Evolutionary conservation across 805 yeast genomes (phyloP).

Genomic region (Candida khao-thaluensis): DNA sequence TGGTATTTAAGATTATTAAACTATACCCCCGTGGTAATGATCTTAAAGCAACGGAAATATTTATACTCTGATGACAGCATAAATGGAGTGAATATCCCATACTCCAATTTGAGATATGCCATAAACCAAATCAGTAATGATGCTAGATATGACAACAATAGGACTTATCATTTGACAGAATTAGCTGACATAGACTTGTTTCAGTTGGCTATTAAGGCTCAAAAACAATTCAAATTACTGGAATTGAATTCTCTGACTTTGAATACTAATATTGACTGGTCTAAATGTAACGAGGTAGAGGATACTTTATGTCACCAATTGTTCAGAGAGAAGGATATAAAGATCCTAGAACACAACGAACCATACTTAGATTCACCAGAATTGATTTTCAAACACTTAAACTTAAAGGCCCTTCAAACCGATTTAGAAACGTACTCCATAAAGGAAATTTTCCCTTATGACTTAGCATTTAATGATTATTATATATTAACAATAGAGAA

Average conservation of each 20-base stretch:
- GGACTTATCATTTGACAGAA: slow-evolving; percentile 35
- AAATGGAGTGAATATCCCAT: slow-evolving; percentile 23
- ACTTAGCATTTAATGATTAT: slow-evolving; percentile 26
- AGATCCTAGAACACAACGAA: slow-evolving; percentile 8
- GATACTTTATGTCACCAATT: slow-evolving; percentile 17
- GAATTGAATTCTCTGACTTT: slow-evolving; percentile 3
- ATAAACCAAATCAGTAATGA: slow-evolving; percentile 12
- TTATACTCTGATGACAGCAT: slow-evolving; percentile 28
- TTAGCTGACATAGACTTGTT: slow-evolving; percentile 30
- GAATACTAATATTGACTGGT: slow-evolving; percentile 9
- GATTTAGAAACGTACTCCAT: slow-evolving; percentile 10
- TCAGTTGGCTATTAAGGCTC: slow-evolving; percentile 20
- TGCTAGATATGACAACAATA: neutral
- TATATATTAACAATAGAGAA: slow-evolving; percentile 32
- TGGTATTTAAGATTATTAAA: slow-evolving; percentile 31
- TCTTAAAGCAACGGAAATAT: slow-evolving; percentile 27
- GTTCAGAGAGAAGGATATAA: slow-evolving; percentile 4
- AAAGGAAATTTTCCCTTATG: slow-evolving; percentile 27
- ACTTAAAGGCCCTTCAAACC: neutral
- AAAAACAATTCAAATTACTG: neutral
- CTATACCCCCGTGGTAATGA: slow-evolving; percentile 29
- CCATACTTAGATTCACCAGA: neutral
- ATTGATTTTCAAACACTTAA: neutral
- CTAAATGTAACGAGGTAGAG: slow-evolving; percentile 1
- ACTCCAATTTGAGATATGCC: slow-evolving; percentile 14